A percentile compares a stretch with the other conserved stretches of the same genome.
These are phyloP conservation scores for Puccinia hordei DNA, from an alignment of 1,284 basidiomycete genomes.

Conservation along the genomic window DNA sequence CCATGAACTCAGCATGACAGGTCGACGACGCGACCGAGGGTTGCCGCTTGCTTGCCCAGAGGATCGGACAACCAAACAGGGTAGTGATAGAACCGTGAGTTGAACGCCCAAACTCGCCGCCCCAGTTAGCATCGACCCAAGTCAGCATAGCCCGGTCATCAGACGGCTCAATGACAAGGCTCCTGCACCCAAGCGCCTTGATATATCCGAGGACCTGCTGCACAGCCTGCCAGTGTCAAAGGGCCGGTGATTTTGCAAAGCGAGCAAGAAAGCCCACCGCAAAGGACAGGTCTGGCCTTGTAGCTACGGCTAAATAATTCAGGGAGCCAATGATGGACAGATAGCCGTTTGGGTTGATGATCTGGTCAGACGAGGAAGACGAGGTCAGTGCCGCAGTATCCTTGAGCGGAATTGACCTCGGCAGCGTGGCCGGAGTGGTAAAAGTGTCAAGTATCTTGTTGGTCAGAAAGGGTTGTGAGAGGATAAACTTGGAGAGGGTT, in stretches of 20 bases:
- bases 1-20: conserved; percentile 25
- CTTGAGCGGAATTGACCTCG: neutral
- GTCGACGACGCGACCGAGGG: neutral
- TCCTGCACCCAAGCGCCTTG: neutral
- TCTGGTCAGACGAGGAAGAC: neutral
- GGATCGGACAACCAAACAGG: neutral
- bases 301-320: conserved; percentile 3
- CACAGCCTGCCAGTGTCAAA: neutral
- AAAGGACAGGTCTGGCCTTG: neutral
- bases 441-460: neutral
- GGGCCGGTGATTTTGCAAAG: neutral
- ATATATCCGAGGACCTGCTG: conserved; percentile 6
- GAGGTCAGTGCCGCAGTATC: neutral
- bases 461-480: neutral
- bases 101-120: neutral
- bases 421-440: neutral
- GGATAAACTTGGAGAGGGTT: neutral
- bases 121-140: too few species aligned
- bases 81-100: conserved; percentile 15
- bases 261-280: neutral
- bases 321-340: conserved; percentile 11
- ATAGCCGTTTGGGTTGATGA: conserved; percentile 10
- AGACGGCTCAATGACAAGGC: neutral
- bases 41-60: conserved; percentile 8
- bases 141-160: neutral